A percentile compares a stretch with the other conserved stretches of the same genome.
Conservation (phyloP, 352 stramenopile genomes). For the Pseudoperonospora humuli region DNA sequence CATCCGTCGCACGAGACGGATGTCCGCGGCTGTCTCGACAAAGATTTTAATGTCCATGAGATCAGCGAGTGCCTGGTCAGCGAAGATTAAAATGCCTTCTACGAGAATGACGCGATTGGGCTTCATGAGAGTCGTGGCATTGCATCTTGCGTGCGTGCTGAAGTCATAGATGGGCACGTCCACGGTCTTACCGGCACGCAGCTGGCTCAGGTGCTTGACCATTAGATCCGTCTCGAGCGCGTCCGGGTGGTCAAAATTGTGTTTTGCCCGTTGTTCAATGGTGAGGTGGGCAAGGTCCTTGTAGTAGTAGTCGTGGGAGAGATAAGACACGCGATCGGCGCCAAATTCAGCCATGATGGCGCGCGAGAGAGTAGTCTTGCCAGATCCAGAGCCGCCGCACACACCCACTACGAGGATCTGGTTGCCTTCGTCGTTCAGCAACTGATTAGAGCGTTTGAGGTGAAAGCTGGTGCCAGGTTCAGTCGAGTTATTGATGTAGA, state of each 20-base stretch:
- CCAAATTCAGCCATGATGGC: constrained; percentile 88
- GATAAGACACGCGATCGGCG: constrained; percentile 85
- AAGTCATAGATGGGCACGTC: constrained; percentile 94
- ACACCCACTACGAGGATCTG: constrained; percentile 88
- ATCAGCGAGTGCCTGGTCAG: constrained; percentile 78
- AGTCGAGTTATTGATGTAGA: constrained; percentile 76
- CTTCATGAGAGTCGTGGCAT: constrained; percentile 69
- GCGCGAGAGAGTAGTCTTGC: constrained; percentile 88
- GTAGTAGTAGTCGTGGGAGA: constrained; percentile 97
- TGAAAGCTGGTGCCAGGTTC: constrained; percentile 34
- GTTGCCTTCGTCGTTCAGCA: constrained; percentile 47
- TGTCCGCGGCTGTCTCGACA: constrained; percentile 93
- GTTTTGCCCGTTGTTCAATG: constrained; percentile 81
- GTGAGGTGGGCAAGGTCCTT: constrained; percentile 86
- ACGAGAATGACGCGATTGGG: constrained; percentile 92
- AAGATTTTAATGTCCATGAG: constrained; percentile 98
- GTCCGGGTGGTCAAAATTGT: constrained; percentile 98
- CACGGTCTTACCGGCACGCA: constrained; percentile 84
- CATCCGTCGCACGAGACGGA: constrained; percentile 91
- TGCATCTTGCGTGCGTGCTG: constrained; percentile 86
- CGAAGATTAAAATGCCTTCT: constrained; percentile 96
- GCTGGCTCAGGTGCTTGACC: constrained; percentile 83
- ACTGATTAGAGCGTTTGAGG: constrained; percentile 26
- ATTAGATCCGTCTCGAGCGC: constrained; percentile 93
- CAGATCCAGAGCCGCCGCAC: constrained; percentile 86